phyloP scores from a whole-genome alignment of 2,329 filamentous ascomycete species.

The Aspergillus oerlinghausenensis region DNA sequence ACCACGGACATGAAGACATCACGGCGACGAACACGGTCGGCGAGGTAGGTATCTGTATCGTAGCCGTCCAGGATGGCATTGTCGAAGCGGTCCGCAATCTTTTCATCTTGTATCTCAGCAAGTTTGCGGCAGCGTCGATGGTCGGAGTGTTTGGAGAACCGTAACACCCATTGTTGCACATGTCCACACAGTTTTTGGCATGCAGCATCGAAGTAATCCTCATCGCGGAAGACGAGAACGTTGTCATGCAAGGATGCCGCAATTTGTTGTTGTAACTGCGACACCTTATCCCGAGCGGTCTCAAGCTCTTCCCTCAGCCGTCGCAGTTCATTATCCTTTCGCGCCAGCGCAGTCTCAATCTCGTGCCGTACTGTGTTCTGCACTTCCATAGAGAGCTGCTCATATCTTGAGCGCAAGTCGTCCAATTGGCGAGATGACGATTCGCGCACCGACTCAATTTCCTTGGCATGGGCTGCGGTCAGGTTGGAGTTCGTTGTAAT shows the following conservation, averaged over 20 bases:
- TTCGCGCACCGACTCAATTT: constrained; percentile 60
- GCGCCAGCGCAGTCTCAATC: constrained; percentile 62
- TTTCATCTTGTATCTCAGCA: constrained; percentile 81
- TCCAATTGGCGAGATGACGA: constrained; percentile 66
- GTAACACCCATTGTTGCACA: constrained; percentile 94
- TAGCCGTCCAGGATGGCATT: constrained; percentile 91
- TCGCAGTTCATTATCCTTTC: constrained; percentile 80
- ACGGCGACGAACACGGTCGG: constrained; percentile 79
- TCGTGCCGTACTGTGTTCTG: constrained; percentile 58
- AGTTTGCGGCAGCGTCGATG: constrained; percentile 80
- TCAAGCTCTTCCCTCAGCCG: constrained; percentile 74
- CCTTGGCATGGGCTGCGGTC: constrained; percentile 68
- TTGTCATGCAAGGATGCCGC: constrained; percentile 58
- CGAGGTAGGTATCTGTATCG: constrained; percentile 82
- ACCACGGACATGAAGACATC: constrained; percentile 98
- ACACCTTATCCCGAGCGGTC: constrained; percentile 59
- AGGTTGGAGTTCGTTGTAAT: constrained; percentile 72
- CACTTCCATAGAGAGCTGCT: constrained; percentile 58
- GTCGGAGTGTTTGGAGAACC: constrained; percentile 97
- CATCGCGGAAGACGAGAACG: constrained; percentile 76
- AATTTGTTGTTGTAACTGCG: constrained; percentile 57
- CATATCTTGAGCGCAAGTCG: constrained; percentile 60
- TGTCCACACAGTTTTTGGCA: constrained; percentile 94
- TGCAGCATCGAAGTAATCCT: constrained; percentile 91
- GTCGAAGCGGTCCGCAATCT: constrained; percentile 89